These are phyloP conservation scores for Penicillium brasilianum DNA, from an alignment of 2,329 filamentous ascomycete genomes.

Conservation along the genomic window DNA sequence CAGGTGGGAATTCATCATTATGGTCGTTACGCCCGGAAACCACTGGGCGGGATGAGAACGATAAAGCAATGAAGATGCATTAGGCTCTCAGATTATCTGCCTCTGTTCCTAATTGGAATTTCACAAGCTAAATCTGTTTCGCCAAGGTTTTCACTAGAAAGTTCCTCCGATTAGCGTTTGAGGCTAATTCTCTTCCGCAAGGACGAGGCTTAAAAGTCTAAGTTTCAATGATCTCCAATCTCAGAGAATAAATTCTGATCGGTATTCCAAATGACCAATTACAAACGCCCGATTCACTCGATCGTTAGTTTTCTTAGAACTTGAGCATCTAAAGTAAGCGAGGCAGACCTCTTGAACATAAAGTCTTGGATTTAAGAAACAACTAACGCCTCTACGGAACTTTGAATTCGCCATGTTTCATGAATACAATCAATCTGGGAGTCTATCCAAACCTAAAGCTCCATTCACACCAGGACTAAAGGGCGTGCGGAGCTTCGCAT, in stretches of 20 bases:
- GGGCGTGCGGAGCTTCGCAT: neutral
- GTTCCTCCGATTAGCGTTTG: neutral
- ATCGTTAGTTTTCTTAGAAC: neutral
- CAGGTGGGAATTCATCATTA: neutral
- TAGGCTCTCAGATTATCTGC: neutral
- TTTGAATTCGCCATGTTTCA: neutral
- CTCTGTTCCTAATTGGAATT: neutral
- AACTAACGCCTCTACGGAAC: neutral
- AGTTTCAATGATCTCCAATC: slow-evolving; percentile 5
- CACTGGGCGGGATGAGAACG: neutral
- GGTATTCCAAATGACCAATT: neutral
- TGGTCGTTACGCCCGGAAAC: neutral
- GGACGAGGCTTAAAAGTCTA: neutral
- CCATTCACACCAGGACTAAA: neutral
- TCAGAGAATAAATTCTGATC: slow-evolving; percentile 3
- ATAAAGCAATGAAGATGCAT: neutral
- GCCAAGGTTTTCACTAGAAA: neutral
- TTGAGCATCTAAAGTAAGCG: neutral
- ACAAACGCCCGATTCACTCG: neutral
- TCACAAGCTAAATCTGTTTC: neutral
- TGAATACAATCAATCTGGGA: too few relatives aligned
- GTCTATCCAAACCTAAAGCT: neutral
- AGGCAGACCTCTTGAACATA: neutral
- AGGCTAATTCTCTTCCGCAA: slow-evolving; percentile 3
- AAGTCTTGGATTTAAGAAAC: neutral